Evolutionary conservation across 2,329 filamentous ascomycete genomes (phyloP).

Genomic region (Stagonosporopsis vannaccii): DNA sequence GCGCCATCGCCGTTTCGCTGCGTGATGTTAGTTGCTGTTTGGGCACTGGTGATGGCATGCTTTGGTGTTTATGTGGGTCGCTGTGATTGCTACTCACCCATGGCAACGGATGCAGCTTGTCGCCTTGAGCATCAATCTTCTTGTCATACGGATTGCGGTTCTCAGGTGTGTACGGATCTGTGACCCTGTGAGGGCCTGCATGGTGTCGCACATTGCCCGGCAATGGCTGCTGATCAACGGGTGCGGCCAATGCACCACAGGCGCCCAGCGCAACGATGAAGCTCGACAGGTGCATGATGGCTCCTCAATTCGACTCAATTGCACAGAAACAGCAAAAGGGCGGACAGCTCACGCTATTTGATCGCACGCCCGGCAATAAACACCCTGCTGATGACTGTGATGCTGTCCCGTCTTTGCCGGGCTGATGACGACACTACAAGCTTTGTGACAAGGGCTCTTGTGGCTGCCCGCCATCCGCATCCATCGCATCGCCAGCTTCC

Average conservation of each 20-base stretch:
- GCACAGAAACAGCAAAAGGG: neutral
- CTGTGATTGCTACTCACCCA: slow-evolving; percentile 41
- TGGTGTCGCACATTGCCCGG: slow-evolving; percentile 34
- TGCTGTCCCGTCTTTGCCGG: slow-evolving; percentile 9
- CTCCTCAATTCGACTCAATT: slow-evolving; percentile 27
- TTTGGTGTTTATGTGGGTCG: slow-evolving; percentile 8
- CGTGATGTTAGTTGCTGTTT: slow-evolving; percentile 15
- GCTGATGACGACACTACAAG: slow-evolving; percentile 50
- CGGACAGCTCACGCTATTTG: slow-evolving; percentile 6
- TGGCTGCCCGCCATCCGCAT: slow-evolving; percentile 11
- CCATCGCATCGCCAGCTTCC: slow-evolving; percentile 14
- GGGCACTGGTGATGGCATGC: neutral
- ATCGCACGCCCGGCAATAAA: slow-evolving; percentile 3
- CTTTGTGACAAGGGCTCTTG: slow-evolving; percentile 20
- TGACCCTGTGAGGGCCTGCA: slow-evolving; percentile 33
- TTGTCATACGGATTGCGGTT: slow-evolving; percentile 68
- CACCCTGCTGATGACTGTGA: neutral
- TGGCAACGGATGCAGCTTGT: slow-evolving; percentile 70
- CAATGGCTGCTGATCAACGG: slow-evolving; percentile 50
- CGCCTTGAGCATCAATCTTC: slow-evolving; percentile 67
- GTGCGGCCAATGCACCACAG: slow-evolving; percentile 35
- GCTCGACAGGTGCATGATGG: slow-evolving; percentile 40
- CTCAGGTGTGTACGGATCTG: slow-evolving; percentile 65
- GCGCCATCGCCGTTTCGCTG: slow-evolving; percentile 64
- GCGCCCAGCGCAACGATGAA: slow-evolving; percentile 40